Conservation (phyloP, 371 early-diverging fungal species). For the Mucor racemosus region DNA sequence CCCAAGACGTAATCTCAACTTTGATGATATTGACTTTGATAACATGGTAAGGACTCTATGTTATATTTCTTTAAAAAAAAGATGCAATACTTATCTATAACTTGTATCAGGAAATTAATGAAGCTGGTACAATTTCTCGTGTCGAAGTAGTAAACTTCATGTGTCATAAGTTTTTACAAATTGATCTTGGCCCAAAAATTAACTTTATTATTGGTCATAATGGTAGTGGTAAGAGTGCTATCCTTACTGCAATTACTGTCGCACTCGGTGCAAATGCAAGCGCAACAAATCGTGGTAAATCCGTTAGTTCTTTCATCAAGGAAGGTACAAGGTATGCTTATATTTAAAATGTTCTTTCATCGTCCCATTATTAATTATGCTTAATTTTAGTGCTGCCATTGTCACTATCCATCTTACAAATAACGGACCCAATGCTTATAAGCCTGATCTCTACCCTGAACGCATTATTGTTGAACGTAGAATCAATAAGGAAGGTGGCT, state of each 20-base stretch:
- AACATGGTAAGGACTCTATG: neutral
- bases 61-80: no score
- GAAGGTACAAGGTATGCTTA: slow-evolving; percentile 73
- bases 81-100: no score
- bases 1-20: neutral
- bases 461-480: slow-evolving; percentile 82
- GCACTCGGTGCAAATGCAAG: slow-evolving; percentile 92
- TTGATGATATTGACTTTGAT: neutral
- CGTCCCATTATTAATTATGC: no score
- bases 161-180: slow-evolving; percentile 86
- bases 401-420: slow-evolving; percentile 84
- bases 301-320: slow-evolving; percentile 78
- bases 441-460: slow-evolving; percentile 81
- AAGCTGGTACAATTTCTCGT: slow-evolving; percentile 78
- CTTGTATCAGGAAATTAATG: slow-evolving; percentile 26
- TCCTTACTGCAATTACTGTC: slow-evolving; percentile 89
- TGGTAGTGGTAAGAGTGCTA: slow-evolving; percentile 96
- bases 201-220: slow-evolving; percentile 97
- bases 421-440: slow-evolving; percentile 80
- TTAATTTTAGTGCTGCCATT: slow-evolving; percentile 52
- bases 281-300: slow-evolving; percentile 86
- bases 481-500: slow-evolving; percentile 71
- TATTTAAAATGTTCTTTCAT: no score
- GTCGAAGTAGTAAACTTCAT: slow-evolving; percentile 91
- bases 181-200: slow-evolving; percentile 85